Conservation (phyloP, 2,329 filamentous ascomycete species). For the Amauroascus verrucosus region DNA sequence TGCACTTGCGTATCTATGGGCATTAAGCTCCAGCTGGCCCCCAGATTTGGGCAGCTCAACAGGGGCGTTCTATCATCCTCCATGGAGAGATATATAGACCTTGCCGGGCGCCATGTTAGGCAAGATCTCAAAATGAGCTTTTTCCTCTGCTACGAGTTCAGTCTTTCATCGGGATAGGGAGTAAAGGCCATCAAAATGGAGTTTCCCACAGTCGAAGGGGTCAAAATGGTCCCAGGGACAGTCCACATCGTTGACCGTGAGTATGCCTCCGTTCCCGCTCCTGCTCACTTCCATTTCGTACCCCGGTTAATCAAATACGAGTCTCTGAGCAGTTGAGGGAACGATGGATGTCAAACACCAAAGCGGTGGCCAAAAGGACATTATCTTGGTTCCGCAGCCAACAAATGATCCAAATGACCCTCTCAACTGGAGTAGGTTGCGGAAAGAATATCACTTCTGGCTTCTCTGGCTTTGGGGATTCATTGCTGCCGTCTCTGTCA, state of each 20-base stretch:
- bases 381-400: constrained; percentile 32
- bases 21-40: not conserved
- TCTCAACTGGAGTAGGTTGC: constrained; percentile 27
- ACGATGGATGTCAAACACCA: constrained; percentile 17
- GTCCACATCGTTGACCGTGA: constrained; percentile 16
- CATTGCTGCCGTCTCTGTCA: constrained; percentile 15
- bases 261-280: not conserved
- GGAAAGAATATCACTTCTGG: constrained; percentile 18
- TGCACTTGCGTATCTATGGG: not conserved
- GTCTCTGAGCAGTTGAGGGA: constrained; percentile 11
- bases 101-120: not conserved
- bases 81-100: not conserved
- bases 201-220: constrained; percentile 14
- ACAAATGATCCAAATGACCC: constrained; percentile 32
- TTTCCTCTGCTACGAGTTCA: not conserved
- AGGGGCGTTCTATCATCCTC: not conserved
- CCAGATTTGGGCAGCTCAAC: not conserved
- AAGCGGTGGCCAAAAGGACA: constrained; percentile 14
- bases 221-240: constrained; percentile 17
- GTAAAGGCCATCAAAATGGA: constrained; percentile 8
- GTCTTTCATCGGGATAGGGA: not conserved
- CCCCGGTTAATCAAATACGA: not conserved
- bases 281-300: not conserved
- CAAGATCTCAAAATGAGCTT: not conserved
- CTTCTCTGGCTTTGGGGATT: constrained; percentile 18